These are phyloP conservation scores for Mortierella sp. DNA, from an alignment of 371 early-diverging fungal genomes.

Conservation along the genomic window DNA sequence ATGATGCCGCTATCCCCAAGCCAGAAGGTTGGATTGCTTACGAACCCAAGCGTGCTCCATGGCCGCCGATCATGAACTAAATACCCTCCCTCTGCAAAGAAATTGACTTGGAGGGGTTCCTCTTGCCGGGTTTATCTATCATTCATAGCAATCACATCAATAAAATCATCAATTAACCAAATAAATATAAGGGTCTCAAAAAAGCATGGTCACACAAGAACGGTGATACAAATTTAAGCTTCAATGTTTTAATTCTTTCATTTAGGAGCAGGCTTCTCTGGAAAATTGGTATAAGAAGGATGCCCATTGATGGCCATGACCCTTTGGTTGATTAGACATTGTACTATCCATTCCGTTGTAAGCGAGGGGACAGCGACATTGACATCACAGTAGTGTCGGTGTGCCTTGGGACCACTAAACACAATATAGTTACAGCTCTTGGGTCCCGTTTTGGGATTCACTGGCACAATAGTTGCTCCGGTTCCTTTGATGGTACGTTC, in stretches of 20 bases:
- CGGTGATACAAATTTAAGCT: too few species aligned
- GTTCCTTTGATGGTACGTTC: slow-evolving; percentile 14
- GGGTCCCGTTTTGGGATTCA: slow-evolving; percentile 21
- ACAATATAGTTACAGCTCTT: slow-evolving; percentile 34
- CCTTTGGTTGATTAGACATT: slow-evolving; percentile 51
- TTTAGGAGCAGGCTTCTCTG: not conserved
- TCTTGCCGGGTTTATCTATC: too few species aligned
- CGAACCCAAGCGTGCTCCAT: slow-evolving; percentile 53
- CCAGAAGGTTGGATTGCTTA: slow-evolving; percentile 57
- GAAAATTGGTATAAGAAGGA: slow-evolving; percentile 19
- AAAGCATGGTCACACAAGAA: too few species aligned
- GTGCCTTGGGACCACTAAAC: not conserved
- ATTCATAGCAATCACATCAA: not conserved
- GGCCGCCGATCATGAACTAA: slow-evolving; percentile 52
- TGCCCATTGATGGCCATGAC: slow-evolving; percentile 32
- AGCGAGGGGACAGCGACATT: slow-evolving; percentile 8
- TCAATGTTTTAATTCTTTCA: too few species aligned
- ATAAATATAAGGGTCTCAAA: not conserved
- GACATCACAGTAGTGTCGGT: slow-evolving; percentile 8
- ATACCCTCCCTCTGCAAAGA: not conserved
- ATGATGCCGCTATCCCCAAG: slow-evolving; percentile 42
- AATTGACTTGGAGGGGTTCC: too few species aligned
- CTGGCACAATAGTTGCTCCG: slow-evolving; percentile 24
- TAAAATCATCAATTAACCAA: not conserved
- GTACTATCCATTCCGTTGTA: slow-evolving; percentile 37